Percentiles rank a stretch among this genome's conserved stretches.
phyloP scores from a whole-genome alignment of 2,329 filamentous ascomycete genomes.

The Capronia americana region DNA sequence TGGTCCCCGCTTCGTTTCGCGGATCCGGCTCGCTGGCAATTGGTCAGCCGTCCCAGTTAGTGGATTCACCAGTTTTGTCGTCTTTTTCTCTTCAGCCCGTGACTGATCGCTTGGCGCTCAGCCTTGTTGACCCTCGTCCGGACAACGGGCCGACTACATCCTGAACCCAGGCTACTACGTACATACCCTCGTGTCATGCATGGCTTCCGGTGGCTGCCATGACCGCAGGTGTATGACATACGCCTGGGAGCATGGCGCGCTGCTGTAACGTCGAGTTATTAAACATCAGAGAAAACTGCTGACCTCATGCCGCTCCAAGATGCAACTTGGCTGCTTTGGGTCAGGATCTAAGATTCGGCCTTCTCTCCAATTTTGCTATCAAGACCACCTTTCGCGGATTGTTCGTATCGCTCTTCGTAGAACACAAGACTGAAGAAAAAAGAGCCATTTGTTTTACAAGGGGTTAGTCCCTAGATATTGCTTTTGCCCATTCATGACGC shows the following conservation, averaged over 20 bases:
- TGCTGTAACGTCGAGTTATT: not conserved
- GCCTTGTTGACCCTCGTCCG: not conserved
- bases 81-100: not conserved
- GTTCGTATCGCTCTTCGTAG: not conserved
- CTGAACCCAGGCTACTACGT: not conserved
- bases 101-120: not conserved
- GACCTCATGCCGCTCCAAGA: not conserved
- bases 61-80: not conserved
- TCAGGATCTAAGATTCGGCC: constrained; percentile 7
- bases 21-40: not conserved
- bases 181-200: not conserved
- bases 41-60: not conserved
- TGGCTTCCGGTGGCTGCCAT: not conserved
- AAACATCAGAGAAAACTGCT: not conserved
- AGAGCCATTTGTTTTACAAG: constrained; percentile 20
- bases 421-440: not conserved
- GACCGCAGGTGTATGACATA: not conserved
- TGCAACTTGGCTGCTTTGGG: constrained; percentile 8
- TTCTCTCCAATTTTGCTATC: not conserved
- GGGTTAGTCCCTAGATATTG: constrained; percentile 11
- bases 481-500: constrained; percentile 18
- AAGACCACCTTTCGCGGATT: not conserved
- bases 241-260: too few species aligned
- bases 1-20: not conserved
- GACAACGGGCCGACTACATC: not conserved